Conservation (phyloP, 2,329 filamentous ascomycete species). For the Teratosphaeria zuluensis region DNA sequence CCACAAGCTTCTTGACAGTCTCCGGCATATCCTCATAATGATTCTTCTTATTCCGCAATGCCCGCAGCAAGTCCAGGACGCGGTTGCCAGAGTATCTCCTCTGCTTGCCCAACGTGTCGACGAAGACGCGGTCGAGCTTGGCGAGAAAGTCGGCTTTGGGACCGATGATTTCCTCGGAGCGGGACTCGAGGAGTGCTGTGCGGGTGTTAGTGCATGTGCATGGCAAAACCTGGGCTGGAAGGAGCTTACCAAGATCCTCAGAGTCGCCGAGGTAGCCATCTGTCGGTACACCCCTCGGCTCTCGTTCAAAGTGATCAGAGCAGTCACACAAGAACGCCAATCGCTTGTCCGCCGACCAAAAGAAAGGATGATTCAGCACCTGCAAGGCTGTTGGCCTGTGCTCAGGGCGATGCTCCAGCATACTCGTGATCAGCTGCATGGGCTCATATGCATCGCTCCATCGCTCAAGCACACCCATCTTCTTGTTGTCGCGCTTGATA, state of each 20-base stretch:
- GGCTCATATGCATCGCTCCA: conserved; percentile 82
- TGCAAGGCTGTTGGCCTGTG: conserved; percentile 62
- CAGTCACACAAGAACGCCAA: conserved; percentile 91
- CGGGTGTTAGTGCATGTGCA: neutral
- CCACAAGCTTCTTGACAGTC: conserved; percentile 62
- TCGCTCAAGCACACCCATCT: conserved; percentile 38
- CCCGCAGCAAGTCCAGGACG: conserved; percentile 77
- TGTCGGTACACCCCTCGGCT: conserved; percentile 55
- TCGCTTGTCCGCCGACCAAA: conserved; percentile 84
- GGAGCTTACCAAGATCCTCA: conserved; percentile 39
- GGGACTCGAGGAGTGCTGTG: conserved; percentile 42
- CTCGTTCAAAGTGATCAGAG: conserved; percentile 92
- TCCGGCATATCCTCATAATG: conserved; percentile 96
- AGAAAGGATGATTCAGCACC: conserved; percentile 89
- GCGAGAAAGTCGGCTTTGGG: conserved; percentile 66
- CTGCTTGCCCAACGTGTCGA: conserved; percentile 85
- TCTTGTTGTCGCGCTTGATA: conserved; percentile 79
- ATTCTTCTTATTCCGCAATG: conserved; percentile 90
- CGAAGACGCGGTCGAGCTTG: conserved; percentile 66
- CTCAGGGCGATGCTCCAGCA: conserved; percentile 60
- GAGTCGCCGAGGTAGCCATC: conserved; percentile 37
- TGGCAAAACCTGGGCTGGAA: neutral
- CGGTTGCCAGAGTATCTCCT: conserved; percentile 82
- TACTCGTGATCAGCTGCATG: conserved; percentile 72
- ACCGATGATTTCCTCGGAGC: conserved; percentile 35